Base-by-base conservation (phyloP, 805 yeast genomes). In the Cyberlindnera petersonii region DNA sequence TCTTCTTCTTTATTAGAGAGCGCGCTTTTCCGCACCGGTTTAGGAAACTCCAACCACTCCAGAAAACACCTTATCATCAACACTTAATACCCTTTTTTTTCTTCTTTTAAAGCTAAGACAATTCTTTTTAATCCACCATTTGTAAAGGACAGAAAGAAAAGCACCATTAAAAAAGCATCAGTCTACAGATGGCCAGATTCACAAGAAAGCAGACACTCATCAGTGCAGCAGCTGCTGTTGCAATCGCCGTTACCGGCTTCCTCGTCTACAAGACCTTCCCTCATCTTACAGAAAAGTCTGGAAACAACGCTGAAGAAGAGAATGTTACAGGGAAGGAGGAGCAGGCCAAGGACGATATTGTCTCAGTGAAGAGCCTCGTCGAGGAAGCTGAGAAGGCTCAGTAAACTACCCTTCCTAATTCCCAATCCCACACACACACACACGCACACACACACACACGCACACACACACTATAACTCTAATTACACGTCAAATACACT, bases 201-300 rank as follows among this genome's bases (percentile, higher is more conserved):
- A 36, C 38, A 29, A 50, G 43, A 37, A 52, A 40, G 37, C 42
- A 44, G 24, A 26, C 45, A 4, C 23, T 44, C 6, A 20, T 47
- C 13, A 33, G 35, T 2, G 24, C 40, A 4, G 47, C 39, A 9
- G 43, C 50, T 9, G 42, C 43, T 7, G 32, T 39, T n/a, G 50
- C 47, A 9, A 29, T 48, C 17, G 38, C 47, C 16, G 42, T 43
- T 11, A 39, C 43, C 19, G 47, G 53, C 5, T 49, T 28, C 21
- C 22, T 45, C 24, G 29, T 52, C 26, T 41, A 28, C 36, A 45
- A 49, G 40, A 49, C 48, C 5, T 46, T 26, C 33, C 50, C 48
- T 26, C 47, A 46, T 32, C 28, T 48, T n/a, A 28, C 33, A 14
- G 35, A 33, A 24, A 19, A 17, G 2, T 21, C 26, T 16, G 34